Evolutionary conservation across 495 filamentous ascomycete genomes (phyloP).

Genomic region (Schizothecium vesticola): DNA sequence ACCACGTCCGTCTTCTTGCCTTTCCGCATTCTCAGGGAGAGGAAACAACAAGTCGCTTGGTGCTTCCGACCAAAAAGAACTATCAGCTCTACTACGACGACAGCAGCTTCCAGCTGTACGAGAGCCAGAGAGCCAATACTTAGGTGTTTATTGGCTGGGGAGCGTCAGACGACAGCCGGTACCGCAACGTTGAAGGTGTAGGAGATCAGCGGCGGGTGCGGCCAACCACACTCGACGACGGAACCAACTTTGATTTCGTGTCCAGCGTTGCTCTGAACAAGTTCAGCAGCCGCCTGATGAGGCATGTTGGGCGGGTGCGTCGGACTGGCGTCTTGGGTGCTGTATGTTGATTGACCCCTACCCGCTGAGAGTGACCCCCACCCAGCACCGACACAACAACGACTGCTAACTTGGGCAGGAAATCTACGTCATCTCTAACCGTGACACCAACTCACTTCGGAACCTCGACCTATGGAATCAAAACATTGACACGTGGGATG

Average conservation of each 20-base stretch:
- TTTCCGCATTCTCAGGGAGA: conserved; percentile 43
- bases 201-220: conserved; percentile 31
- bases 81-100: conserved; percentile 45
- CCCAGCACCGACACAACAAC: background rate
- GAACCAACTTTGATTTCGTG: conserved; percentile 37
- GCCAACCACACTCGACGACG: conserved; percentile 36
- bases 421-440: conserved; percentile 50
- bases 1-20: conserved; percentile 42
- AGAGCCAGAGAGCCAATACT: conserved; percentile 36
- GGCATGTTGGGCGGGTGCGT: conserved; percentile 41
- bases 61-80: conserved; percentile 39
- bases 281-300: conserved; percentile 37
- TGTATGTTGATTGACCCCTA: background rate
- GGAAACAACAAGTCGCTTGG: conserved; percentile 29
- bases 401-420: conserved; percentile 30
- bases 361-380: background rate
- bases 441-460: conserved; percentile 41
- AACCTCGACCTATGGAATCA: conserved; percentile 47
- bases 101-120: conserved; percentile 40
- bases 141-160: conserved; percentile 39
- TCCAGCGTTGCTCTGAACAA: conserved; percentile 45
- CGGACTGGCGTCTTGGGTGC: conserved; percentile 37
- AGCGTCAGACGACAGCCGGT: conserved; percentile 33
- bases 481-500: conserved; percentile 41
- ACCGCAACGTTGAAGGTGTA: conserved; percentile 26